Evolutionary conservation across 306 rosid species (phyloP).

Genomic region (Medicago ruthenica): DNA sequence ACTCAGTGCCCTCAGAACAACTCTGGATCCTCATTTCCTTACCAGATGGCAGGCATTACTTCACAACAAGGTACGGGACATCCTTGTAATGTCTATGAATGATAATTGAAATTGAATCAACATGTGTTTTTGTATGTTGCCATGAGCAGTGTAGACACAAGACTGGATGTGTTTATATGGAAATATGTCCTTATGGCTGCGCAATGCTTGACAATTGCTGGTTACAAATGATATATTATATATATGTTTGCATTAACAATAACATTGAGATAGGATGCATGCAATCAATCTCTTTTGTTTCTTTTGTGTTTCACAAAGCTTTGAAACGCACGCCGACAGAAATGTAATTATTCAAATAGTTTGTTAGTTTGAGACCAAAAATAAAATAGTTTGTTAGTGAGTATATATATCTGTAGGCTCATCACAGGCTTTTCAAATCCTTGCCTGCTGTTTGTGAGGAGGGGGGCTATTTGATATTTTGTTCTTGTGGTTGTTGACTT

Average conservation of each 20-base stretch:
- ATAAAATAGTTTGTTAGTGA: background rate
- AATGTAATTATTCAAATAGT: background rate
- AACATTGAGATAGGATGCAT: background rate
- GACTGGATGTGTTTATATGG: background rate
- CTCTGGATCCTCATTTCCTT: too few relatives aligned
- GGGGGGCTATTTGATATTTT: too few relatives aligned
- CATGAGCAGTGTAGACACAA: background rate
- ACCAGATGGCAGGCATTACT: background rate
- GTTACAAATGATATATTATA: background rate
- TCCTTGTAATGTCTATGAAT: too few relatives aligned
- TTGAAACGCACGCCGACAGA: background rate
- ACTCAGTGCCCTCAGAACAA: too few relatives aligned
- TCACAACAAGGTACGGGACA: too few relatives aligned
- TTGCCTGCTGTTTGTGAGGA: background rate
- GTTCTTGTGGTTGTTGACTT: too few relatives aligned
- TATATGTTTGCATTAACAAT: background rate
- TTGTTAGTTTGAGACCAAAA: background rate
- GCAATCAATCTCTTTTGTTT: background rate
- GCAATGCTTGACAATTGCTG: background rate
- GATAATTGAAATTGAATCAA: too few relatives aligned
- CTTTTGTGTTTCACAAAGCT: background rate
- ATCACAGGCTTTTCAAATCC: background rate
- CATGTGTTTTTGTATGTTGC: background rate
- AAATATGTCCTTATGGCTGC: background rate
- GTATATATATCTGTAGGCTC: background rate